Evolutionary conservation across 2,329 filamentous ascomycete species (phyloP).

Genomic region (Alternaria sp.): DNA sequence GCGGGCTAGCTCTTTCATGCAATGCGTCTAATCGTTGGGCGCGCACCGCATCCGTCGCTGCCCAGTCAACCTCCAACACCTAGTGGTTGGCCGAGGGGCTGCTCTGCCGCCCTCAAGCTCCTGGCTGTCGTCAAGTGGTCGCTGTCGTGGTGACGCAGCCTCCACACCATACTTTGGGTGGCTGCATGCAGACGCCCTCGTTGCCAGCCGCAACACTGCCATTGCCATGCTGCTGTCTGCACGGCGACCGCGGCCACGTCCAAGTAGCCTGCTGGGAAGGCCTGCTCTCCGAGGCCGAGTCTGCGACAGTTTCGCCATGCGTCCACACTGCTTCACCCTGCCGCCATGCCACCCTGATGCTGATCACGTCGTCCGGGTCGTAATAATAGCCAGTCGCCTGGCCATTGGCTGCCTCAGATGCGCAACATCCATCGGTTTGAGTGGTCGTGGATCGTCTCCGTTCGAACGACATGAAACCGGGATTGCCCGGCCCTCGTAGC

Average conservation of each 20-base stretch:
- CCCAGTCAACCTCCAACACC: slow-evolving; percentile 10
- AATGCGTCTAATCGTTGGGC: slow-evolving; percentile 36
- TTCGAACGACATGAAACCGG: slow-evolving; percentile 30
- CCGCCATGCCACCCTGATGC: slow-evolving; percentile 7
- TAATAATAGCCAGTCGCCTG: slow-evolving; percentile 10
- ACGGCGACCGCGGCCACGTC: not conserved
- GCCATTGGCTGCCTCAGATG: slow-evolving; percentile 20
- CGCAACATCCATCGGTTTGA: slow-evolving; percentile 20
- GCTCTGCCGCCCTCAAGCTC: slow-evolving; percentile 2
- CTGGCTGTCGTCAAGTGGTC: not conserved
- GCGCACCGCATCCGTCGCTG: slow-evolving; percentile 19
- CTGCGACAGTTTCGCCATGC: slow-evolving; percentile 2
- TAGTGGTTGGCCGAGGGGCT: slow-evolving; percentile 3
- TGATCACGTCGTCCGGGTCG: slow-evolving; percentile 3
- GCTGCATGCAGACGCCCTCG: slow-evolving; percentile 10
- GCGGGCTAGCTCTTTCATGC: slow-evolving; percentile 25
- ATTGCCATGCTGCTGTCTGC: not conserved
- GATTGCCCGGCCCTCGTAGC: slow-evolving; percentile 25
- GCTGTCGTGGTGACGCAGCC: slow-evolving; percentile 13
- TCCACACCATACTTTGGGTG: slow-evolving; percentile 4
- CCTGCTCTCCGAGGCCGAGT: slow-evolving; percentile 9
- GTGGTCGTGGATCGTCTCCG: slow-evolving; percentile 3
- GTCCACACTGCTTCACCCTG: not conserved
- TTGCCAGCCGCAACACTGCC: slow-evolving; percentile 1
- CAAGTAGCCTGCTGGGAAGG: not conserved